Evolutionary conservation across 345 rosid genomes (phyloP), one percentile per base, ranked within the genome.

Genomic region (Cardamine chenopodiifolia): DNA sequence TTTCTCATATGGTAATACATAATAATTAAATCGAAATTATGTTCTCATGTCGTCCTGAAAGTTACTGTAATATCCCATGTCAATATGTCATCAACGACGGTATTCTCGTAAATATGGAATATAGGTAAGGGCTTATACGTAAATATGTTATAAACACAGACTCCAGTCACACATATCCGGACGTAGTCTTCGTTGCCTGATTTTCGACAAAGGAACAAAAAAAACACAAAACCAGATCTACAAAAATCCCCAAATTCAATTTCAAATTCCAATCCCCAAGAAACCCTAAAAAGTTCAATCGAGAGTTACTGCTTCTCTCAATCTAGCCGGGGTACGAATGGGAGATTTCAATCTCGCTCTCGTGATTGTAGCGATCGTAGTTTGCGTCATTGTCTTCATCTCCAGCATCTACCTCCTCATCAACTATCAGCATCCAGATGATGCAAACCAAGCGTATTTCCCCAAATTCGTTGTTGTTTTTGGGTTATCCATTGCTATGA

Each of bases 301-400:
- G 13, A 42, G 14, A 32, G 18, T 50, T 10, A 19, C 29, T 25
- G 19, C 34, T 34, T 73, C 73, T 63, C 59, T 63, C 47, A 42
- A 70, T 79, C 80, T 63, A 63, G 76, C 82, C 72, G 55, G 72
- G 70, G 76, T 67, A 52, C 15, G 66, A 7, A 93, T 93, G 98
- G 91, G 98, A 74, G 98, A 93, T 85, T 93, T 93, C 74, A 93
- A 93, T 80, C 96, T 93, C 86, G 97, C 98, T 80, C 86, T 93
- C 73, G 86, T 93, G 67, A 88, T 93, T 78, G 94, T 93, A 17
- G 98, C 98, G 55, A 78, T 89, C 54, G 90, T 93, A 6, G 87
- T 93, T 42, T 89, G 97, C 83, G 81, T 91, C 68, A 68, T 93
- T 62, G 98, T 93, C 52, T 85, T 91, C 77, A 62, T 93, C 58